These are phyloP conservation scores for Dictyostelium purpureum DNA, from an alignment of 78 protist species.

Conservation along the genomic window DNA sequence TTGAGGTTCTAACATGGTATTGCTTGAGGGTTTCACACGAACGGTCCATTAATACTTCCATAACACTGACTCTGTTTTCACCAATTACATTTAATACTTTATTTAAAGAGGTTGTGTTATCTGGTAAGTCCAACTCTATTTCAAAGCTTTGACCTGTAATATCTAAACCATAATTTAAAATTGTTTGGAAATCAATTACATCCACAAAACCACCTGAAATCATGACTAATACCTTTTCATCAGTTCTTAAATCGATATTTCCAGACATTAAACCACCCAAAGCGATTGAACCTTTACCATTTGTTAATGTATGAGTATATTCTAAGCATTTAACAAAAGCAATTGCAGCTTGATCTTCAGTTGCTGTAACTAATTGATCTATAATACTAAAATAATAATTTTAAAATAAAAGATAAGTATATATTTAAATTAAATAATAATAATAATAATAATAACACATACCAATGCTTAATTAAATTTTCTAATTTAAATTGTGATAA, in stretches of 20 bases:
- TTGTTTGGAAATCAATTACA: slow-evolving; percentile 77
- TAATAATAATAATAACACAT: background rate
- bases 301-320: slow-evolving; percentile 79
- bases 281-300: slow-evolving; percentile 82
- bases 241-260: slow-evolving; percentile 11
- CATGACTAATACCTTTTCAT: slow-evolving; percentile 67
- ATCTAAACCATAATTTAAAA: slow-evolving; percentile 71
- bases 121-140: slow-evolving; percentile 69
- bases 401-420: background rate
- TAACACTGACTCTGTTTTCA: slow-evolving; percentile 44
- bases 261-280: slow-evolving; percentile 74
- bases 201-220: slow-evolving; percentile 73
- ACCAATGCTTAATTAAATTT: background rate
- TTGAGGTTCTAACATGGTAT: slow-evolving; percentile 47
- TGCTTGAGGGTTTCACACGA: slow-evolving; percentile 58
- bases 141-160: slow-evolving; percentile 74
- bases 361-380: slow-evolving; percentile 60
- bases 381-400: slow-evolving; percentile 8
- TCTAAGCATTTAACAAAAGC: slow-evolving; percentile 78
- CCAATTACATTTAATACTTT: slow-evolving; percentile 62
- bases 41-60: slow-evolving; percentile 76
- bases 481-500: slow-evolving; percentile 41
- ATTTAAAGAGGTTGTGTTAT: slow-evolving; percentile 53
- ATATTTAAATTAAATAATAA: background rate
- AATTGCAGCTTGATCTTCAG: slow-evolving; percentile 79